These are phyloP conservation scores for Vachellia pachyceras DNA, from an alignment of 306 rosid species.

Conservation along the genomic window DNA sequence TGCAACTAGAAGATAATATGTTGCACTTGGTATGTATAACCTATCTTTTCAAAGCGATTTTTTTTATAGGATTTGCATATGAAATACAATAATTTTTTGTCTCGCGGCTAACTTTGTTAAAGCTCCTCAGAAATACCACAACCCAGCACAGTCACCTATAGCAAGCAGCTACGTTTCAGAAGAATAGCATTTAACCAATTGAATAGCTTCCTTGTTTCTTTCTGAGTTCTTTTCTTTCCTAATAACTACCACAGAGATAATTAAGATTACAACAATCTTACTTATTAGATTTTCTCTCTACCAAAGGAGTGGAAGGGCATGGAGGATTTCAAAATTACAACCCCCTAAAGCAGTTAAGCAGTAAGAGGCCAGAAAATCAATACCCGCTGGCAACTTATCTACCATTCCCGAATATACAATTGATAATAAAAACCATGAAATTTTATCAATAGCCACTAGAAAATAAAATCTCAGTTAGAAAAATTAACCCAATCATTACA, in stretches of 20 bases:
- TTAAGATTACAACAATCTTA: neutral
- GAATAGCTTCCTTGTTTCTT: neutral
- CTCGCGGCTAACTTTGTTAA: neutral
- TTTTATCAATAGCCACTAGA: neutral
- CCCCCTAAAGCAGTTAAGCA: neutral
- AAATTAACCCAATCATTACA: slow-evolving; percentile 7
- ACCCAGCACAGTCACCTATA: neutral
- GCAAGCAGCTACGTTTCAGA: neutral
- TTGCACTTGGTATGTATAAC: neutral
- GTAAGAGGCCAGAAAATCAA: neutral
- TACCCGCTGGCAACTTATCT: neutral
- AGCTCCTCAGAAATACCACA: neutral
- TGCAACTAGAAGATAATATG: neutral
- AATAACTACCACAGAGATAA: neutral
- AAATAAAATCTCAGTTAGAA: slow-evolving; percentile 1
- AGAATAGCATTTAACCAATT: neutral
- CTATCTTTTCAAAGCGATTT: neutral
- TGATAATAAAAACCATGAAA: neutral
- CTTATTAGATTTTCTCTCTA: neutral
- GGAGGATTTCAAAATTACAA: neutral
- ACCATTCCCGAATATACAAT: neutral
- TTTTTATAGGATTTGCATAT: neutral
- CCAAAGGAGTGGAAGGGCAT: neutral
- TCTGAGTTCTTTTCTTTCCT: neutral
- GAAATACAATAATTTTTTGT: neutral